Evolutionary conservation across 257 asterid genomes (phyloP).

Genomic region (Forsythia viridissima): DNA sequence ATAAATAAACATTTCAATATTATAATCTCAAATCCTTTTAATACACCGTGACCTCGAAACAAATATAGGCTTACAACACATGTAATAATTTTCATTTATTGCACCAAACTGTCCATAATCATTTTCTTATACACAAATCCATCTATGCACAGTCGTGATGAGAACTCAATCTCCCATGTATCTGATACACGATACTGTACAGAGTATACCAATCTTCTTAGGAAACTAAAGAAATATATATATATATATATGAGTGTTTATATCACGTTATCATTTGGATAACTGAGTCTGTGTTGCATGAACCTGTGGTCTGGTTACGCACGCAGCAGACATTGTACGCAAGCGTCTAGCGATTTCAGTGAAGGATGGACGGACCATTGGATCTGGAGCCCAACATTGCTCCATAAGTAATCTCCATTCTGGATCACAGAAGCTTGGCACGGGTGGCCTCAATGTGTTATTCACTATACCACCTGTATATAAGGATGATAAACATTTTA

Average conservation of each 20-base stretch:
- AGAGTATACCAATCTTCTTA: not conserved
- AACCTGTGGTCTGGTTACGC: conserved; percentile 47
- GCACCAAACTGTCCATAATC: not conserved
- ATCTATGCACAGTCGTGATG: not conserved
- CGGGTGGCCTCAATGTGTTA: conserved; percentile 77
- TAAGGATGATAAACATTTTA: not conserved
- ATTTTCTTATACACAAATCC: not conserved
- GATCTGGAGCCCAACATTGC: conserved; percentile 97
- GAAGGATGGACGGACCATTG: conserved; percentile 72
- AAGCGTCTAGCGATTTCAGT: conserved; percentile 81
- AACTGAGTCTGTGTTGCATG: conserved; percentile 40
- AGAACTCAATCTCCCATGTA: not conserved
- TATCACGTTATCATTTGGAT: conserved; percentile 36
- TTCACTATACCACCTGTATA: conserved; percentile 84
- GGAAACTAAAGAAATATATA: not conserved
- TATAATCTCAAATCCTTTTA: not conserved
- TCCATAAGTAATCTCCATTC: conserved; percentile 91
- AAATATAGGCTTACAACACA: not conserved
- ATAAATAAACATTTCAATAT: not conserved
- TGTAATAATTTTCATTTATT: not conserved
- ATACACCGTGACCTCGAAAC: not conserved
- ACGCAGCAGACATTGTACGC: conserved; percentile 63
- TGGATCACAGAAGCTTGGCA: conserved; percentile 73
- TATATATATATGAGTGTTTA: not conserved
- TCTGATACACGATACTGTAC: not conserved